Evolutionary conservation across 768 basidiomycete species (phyloP).

Genomic region (Mrakia gelida): DNA sequence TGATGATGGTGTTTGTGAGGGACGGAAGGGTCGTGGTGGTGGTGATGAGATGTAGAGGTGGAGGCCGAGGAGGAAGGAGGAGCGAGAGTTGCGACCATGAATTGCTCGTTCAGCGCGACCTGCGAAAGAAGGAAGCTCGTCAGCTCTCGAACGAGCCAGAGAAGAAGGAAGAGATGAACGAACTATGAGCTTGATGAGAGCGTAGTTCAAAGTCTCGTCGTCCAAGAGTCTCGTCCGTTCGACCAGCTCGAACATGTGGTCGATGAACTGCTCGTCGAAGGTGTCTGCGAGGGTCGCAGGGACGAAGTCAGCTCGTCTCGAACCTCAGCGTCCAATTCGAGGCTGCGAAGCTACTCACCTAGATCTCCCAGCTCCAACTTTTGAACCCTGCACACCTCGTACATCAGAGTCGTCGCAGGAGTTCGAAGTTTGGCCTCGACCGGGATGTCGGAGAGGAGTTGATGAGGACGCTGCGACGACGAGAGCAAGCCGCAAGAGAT

Average conservation of each 20-base stretch:
- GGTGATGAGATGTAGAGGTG: conserved; percentile 15
- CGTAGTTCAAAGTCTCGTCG: conserved; percentile 92
- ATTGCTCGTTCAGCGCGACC: conserved; percentile 95
- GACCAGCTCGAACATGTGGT: conserved; percentile 84
- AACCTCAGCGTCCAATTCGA: no score
- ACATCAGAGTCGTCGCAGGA: conserved; percentile 69
- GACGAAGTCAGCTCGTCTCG: background rate
- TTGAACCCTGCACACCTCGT: conserved; percentile 90
- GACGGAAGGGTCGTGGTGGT: background rate
- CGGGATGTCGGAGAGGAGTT: conserved; percentile 47
- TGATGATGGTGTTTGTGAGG: background rate
- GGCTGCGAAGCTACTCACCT: conserved; percentile 51
- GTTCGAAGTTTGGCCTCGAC: conserved; percentile 60
- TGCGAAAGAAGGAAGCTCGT: conserved; percentile 40
- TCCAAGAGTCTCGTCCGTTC: conserved; percentile 82
- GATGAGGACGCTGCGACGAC: conserved; percentile 53
- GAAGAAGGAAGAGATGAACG: conserved; percentile 40
- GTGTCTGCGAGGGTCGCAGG: conserved; percentile 52
- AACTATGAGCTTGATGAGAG: conserved; percentile 89
- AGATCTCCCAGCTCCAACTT: conserved; percentile 72
- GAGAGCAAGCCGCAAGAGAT: background rate
- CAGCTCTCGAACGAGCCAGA: background rate
- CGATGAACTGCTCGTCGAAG: conserved; percentile 79
- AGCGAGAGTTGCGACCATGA: conserved; percentile 80
- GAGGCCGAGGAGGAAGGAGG: conserved; percentile 29